Conservation (phyloP, 2,329 filamentous ascomycete species). For the Arthrobotrys iridis region DNA sequence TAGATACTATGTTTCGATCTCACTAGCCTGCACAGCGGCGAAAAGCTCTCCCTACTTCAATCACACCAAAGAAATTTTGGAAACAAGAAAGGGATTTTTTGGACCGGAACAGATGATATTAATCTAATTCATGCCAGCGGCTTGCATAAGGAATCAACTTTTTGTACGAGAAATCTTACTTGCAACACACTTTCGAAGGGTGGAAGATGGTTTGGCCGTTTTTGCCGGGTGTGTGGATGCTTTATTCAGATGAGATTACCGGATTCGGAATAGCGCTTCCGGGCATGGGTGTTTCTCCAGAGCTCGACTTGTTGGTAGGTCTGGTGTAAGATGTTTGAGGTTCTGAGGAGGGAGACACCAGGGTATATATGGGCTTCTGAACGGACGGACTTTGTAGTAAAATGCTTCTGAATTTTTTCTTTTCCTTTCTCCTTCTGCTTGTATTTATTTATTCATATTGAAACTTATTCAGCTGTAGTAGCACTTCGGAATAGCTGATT, state of each 20-base stretch:
- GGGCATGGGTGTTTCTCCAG: neutral
- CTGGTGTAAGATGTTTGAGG: slow-evolving; percentile 2
- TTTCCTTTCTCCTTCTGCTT: neutral
- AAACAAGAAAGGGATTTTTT: neutral
- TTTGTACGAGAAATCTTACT: slow-evolving; percentile 13
- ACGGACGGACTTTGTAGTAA: slow-evolving; percentile 1
- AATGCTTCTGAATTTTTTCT: neutral
- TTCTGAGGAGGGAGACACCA: neutral
- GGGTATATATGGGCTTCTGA: slow-evolving; percentile 1
- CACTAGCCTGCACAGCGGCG: neutral
- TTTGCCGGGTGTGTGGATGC: slow-evolving; percentile 7
- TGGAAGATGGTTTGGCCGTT: neutral
- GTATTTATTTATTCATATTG: neutral
- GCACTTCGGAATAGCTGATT: slow-evolving; percentile 20
- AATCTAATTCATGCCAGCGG: neutral
- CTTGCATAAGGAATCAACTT: slow-evolving; percentile 6
- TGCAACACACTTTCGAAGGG: slow-evolving; percentile 14
- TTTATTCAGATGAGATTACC: slow-evolving; percentile 5
- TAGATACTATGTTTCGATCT: neutral
- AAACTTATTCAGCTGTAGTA: slow-evolving; percentile 16
- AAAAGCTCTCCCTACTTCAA: neutral
- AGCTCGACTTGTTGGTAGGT: neutral
- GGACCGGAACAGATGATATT: neutral
- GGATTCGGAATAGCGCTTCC: neutral
- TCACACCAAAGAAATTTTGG: neutral